Base-by-base conservation (phyloP, 1,284 basidiomycete species). In the Microbotryum scabiosae region DNA sequence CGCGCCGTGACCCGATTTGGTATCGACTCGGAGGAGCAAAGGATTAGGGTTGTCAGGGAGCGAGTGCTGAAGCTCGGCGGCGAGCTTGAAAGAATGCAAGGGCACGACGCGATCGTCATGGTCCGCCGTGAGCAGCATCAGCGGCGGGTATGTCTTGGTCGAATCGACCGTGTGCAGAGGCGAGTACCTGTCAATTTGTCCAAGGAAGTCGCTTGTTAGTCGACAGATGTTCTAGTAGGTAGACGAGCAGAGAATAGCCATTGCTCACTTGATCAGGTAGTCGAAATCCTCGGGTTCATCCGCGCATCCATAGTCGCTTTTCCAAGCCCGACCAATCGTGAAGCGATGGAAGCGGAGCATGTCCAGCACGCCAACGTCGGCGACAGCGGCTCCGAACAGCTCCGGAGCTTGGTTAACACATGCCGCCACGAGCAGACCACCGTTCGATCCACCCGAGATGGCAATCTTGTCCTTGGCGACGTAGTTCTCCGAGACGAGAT, bases 61-160 rank as follows among this genome's bases (percentile, higher is more conserved):
- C 3, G 75, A 75, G 69, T 89, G 76, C 71, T 90, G 88, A 44
- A 90, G 76, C 23, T 82, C 82, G 23, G 87, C 87, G 0, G 84
- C 84, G 57, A 82, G 80, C 74, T 90, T 90, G 80, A 87, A 88
- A 7, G 86, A 86, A 74, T 90, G 88, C 69, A 87, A 76, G 3
- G 87, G 87, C 2, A 88, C 86, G 47, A 71, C 69, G 36, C 88
- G 84, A 70, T 90, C 87, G 69, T 90, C 88, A 71, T 89, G 87
- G 73, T 88, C 88, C 21, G 85, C 87, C 9, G 87, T 89, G 68
- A 86, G 75, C 25, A 90, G 76, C 64, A 90, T 74, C 25, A 79
- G 78, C 0, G 88, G 83, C 1, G 88, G 88, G 44, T 87, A 77
- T 1, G 78, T 74, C 70, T 78, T 83, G 12, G 61, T 56, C 16